Conservation (phyloP, 2,329 filamentous ascomycete genomes). For the Diaporthe sp. region DNA sequence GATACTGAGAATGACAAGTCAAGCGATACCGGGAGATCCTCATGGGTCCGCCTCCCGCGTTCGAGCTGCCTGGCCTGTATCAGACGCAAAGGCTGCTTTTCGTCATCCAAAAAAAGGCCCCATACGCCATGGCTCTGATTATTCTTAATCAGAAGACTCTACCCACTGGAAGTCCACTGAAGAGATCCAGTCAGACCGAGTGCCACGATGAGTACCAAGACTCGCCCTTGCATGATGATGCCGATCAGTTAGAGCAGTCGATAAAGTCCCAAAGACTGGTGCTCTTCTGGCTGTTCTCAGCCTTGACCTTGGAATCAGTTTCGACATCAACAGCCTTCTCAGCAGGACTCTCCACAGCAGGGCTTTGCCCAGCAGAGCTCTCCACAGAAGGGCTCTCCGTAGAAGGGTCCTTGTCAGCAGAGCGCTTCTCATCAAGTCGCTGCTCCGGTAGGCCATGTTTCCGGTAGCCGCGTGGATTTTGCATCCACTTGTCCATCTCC, state of each 20-base stretch:
- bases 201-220: not conserved
- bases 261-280: not conserved
- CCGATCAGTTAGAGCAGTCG: not conserved
- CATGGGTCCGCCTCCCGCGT: not conserved
- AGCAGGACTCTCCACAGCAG: not conserved
- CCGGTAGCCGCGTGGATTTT: constrained; percentile 28
- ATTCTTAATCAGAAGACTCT: too few relatives aligned
- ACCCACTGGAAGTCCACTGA: too few relatives aligned
- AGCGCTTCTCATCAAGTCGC: not conserved
- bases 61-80: too few relatives aligned
- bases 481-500: constrained; percentile 34
- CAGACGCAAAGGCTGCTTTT: not conserved
- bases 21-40: not conserved
- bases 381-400: too few relatives aligned
- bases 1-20: not conserved
- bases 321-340: not conserved
- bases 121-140: not conserved
- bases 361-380: too few relatives aligned
- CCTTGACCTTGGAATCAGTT: not conserved
- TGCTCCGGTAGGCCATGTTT: not conserved
- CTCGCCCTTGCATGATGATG: not conserved
- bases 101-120: not conserved
- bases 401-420: too few relatives aligned
- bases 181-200: too few relatives aligned
- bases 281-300: not conserved